These are phyloP conservation scores for Boletellus sp. DNA, from an alignment of 1,284 basidiomycete genomes.

Conservation along the genomic window DNA sequence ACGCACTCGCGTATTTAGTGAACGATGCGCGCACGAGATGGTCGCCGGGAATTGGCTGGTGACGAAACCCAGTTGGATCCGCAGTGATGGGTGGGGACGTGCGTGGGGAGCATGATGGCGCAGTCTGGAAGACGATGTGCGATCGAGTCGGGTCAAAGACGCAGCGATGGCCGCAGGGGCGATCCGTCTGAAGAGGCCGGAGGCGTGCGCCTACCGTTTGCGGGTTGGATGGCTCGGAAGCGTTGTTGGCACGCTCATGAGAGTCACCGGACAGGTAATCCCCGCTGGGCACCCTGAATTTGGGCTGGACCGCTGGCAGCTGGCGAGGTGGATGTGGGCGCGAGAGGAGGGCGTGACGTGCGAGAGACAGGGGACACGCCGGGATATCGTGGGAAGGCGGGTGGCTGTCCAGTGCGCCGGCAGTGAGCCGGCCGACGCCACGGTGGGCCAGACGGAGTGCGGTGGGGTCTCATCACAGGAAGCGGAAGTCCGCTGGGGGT, in stretches of 20 bases:
- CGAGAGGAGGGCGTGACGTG: slow-evolving; percentile 13
- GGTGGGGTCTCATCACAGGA: slow-evolving; percentile 22
- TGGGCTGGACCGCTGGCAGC: slow-evolving; percentile 15
- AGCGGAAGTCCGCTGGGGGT: slow-evolving; percentile 27
- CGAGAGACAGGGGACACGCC: no score
- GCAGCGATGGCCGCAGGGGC: background rate
- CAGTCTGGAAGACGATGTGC: slow-evolving; percentile 14
- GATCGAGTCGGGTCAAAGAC: background rate
- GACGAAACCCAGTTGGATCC: slow-evolving; percentile 11
- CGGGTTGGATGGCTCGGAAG: background rate
- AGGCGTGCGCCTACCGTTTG: no score
- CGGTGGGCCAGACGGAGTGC: no score
- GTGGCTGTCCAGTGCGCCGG: no score
- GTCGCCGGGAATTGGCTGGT: slow-evolving; percentile 24
- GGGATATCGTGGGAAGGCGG: no score
- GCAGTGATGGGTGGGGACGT: slow-evolving; percentile 25
- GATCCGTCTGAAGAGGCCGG: slow-evolving; percentile 4
- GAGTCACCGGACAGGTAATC: slow-evolving; percentile 28
- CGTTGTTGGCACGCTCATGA: slow-evolving; percentile 15
- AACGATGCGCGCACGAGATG: slow-evolving; percentile 17
- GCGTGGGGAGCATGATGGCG: slow-evolving; percentile 7
- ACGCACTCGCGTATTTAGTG: slow-evolving; percentile 6
- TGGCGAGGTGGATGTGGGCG: slow-evolving; percentile 14
- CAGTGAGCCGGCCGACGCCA: no score
- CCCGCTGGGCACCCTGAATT: slow-evolving; percentile 32